phyloP scores from a whole-genome alignment of 345 rosid species.

The Ricinus communis region DNA sequence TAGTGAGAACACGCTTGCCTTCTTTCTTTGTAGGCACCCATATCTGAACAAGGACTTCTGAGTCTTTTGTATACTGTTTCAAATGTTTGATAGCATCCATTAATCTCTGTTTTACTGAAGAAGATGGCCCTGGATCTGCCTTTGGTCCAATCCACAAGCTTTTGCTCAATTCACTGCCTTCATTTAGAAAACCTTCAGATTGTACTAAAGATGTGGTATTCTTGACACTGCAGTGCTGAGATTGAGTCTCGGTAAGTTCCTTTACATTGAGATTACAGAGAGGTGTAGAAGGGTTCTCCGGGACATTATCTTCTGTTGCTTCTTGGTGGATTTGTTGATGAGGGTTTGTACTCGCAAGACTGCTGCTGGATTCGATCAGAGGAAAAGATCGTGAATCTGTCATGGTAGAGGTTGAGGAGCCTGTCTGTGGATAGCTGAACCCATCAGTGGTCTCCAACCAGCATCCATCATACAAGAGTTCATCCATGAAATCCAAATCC shows the following conservation, averaged over 20 bases:
- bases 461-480: conserved; percentile 78
- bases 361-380: conserved; percentile 16
- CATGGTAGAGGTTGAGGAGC: conserved; percentile 25
- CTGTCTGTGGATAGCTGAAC: conserved; percentile 37
- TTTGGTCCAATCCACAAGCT: conserved; percentile 73
- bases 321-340: conserved; percentile 34
- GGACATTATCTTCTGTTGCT: conserved; percentile 28
- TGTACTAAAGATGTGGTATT: conserved; percentile 32
- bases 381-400: conserved; percentile 31
- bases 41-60: conserved; percentile 69
- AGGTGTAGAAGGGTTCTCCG: conserved; percentile 22
- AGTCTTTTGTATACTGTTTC: conserved; percentile 51
- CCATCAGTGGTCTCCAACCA: conserved; percentile 68
- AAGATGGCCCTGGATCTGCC: conserved; percentile 31
- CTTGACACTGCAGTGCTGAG: conserved; percentile 20
- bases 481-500: conserved; percentile 91
- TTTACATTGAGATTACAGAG: conserved; percentile 25
- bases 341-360: conserved; percentile 27
- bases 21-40: conserved; percentile 79
- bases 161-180: conserved; percentile 48
- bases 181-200: conserved; percentile 32
- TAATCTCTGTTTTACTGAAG: conserved; percentile 58
- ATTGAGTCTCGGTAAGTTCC: conserved; percentile 23
- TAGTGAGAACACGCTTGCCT: conserved; percentile 70
- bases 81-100: conserved; percentile 49